A percentile compares a stretch with the other conserved stretches of the same genome.
Conservation (phyloP, 2,329 filamentous ascomycete species). For the Endothia cerciana region DNA sequence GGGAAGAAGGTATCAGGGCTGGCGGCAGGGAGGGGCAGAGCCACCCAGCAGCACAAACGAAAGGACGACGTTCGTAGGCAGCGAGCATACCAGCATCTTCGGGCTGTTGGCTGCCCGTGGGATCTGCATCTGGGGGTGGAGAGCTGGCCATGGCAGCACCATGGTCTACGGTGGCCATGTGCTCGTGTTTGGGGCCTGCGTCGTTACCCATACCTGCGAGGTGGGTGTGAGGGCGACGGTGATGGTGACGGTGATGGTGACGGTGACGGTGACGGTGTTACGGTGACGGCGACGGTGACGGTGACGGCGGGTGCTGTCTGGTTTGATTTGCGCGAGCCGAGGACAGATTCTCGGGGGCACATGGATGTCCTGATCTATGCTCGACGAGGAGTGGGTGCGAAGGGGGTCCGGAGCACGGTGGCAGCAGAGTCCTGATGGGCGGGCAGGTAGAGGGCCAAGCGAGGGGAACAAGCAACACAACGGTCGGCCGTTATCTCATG, state of each 20-base stretch:
- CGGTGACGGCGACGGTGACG: too few relatives aligned
- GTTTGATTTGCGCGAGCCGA: not conserved
- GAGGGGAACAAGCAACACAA: slow-evolving; percentile 6
- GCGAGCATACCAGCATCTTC: slow-evolving; percentile 30
- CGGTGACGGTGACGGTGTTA: too few relatives aligned
- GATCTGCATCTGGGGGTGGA: slow-evolving; percentile 24
- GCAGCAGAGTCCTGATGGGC: not conserved
- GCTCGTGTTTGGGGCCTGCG: slow-evolving; percentile 28
- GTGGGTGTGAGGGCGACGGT: not conserved
- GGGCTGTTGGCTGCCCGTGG: slow-evolving; percentile 20
- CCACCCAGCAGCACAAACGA: not conserved
- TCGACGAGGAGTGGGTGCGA: not conserved
- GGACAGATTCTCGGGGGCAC: not conserved
- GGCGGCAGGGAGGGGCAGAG: not conserved
- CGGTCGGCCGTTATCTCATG: slow-evolving; percentile 10
- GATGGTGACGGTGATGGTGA: not conserved
- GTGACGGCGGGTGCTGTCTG: not conserved
- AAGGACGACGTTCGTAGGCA: slow-evolving; percentile 9
- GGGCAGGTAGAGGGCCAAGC: not conserved
- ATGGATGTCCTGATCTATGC: not conserved
- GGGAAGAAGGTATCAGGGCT: not conserved
- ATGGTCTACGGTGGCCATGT: slow-evolving; percentile 20
- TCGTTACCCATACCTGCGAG: slow-evolving; percentile 27
- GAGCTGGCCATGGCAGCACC: slow-evolving; percentile 17
- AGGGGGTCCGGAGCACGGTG: not conserved